A percentile compares a stretch with the other conserved stretches of the same genome.
phyloP scores from a whole-genome alignment of 2,329 filamentous ascomycete genomes.

The Fusarium nelsonii region DNA sequence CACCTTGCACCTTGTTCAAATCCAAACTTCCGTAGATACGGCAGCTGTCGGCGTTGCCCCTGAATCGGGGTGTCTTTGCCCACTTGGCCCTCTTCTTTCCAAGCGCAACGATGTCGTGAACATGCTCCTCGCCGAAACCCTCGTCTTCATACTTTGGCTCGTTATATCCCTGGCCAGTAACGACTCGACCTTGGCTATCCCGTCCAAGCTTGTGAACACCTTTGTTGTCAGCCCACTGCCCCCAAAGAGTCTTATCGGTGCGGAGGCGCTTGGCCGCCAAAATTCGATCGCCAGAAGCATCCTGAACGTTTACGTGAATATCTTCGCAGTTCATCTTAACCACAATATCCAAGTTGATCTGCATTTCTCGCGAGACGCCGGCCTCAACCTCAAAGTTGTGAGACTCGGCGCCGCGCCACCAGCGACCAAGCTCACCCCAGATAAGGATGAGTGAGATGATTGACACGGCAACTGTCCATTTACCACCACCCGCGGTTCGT shows the following conservation, averaged over 20 bases:
- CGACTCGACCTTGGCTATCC: conserved; percentile 66
- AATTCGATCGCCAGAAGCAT: conserved; percentile 92
- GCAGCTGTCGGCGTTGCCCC: conserved; percentile 76
- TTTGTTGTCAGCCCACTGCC: conserved; percentile 80
- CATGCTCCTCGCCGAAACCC: conserved; percentile 82
- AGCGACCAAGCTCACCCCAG: conserved; percentile 81
- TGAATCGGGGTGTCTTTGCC: conserved; percentile 79
- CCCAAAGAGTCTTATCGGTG: conserved; percentile 84
- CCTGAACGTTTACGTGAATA: conserved; percentile 96
- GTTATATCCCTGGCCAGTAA: conserved; percentile 65
- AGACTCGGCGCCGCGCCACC: conserved; percentile 86
- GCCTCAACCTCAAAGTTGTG: conserved; percentile 96
- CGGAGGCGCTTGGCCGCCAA: conserved; percentile 80
- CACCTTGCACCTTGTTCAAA: conserved; percentile 96
- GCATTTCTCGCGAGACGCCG: conserved; percentile 85
- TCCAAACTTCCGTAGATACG: conserved; percentile 90
- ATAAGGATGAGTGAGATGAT: conserved; percentile 80
- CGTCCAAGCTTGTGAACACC: conserved; percentile 72
- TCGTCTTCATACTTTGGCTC: conserved; percentile 65
- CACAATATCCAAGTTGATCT: conserved; percentile 96
- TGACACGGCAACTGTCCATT: conserved; percentile 90
- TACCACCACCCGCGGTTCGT: conserved; percentile 85
- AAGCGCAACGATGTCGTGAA: conserved; percentile 88
- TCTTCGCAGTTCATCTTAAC: conserved; percentile 88
- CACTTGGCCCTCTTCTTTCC: conserved; percentile 73